phyloP scores from a whole-genome alignment of 495 filamentous ascomycete species.

The Tuber calosporum region DNA sequence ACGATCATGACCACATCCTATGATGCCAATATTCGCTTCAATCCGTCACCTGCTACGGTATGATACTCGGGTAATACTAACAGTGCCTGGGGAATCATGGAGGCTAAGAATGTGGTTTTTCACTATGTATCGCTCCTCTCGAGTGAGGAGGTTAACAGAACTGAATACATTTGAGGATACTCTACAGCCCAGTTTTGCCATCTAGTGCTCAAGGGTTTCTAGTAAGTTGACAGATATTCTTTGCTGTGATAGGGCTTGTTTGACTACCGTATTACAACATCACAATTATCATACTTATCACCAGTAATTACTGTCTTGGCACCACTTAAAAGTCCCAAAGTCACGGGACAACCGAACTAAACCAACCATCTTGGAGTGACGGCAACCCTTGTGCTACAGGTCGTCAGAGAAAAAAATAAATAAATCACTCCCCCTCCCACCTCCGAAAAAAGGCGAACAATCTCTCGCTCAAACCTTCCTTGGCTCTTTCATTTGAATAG shows the following conservation, averaged over 20 bases:
- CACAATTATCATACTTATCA: not conserved
- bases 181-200: not conserved
- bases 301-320: not conserved
- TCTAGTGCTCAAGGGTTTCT: not conserved
- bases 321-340: not conserved
- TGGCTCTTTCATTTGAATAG: not conserved
- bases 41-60: not conserved
- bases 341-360: not conserved
- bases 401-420: not conserved
- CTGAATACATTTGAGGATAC: not conserved
- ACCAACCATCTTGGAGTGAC: not conserved
- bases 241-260: too few species aligned
- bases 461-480: not conserved
- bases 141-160: not conserved
- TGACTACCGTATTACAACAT: too few species aligned
- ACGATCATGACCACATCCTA: not conserved
- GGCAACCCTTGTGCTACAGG: not conserved
- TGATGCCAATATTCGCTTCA: not conserved
- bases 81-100: not conserved
- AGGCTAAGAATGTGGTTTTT: not conserved
- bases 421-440: constrained; percentile 1
- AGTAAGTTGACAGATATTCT: too few species aligned
- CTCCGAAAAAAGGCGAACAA: not conserved
- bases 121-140: not conserved
- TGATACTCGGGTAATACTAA: not conserved